Evolutionary conservation across 1,284 basidiomycete species (phyloP).

Genomic region (Tremellales sp.): DNA sequence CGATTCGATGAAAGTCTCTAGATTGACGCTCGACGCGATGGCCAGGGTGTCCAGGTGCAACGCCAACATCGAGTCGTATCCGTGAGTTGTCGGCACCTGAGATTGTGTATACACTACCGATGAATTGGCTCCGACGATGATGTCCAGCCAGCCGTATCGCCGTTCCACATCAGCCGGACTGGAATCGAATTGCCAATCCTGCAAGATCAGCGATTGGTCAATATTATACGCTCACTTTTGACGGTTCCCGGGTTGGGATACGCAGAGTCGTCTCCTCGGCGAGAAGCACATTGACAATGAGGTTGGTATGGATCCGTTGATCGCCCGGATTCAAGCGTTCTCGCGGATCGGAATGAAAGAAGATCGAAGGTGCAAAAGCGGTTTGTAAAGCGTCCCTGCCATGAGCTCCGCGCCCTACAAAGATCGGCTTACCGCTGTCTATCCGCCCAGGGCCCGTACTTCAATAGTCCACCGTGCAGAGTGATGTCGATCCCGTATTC

Average conservation of each 20-base stretch:
- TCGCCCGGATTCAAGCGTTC: constrained; percentile 66
- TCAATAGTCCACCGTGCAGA: constrained; percentile 65
- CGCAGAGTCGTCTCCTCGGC: constrained; percentile 69
- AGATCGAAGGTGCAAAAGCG: constrained; percentile 74
- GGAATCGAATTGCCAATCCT: constrained; percentile 36
- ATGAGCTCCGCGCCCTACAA: background rate
- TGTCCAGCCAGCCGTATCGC: constrained; percentile 63
- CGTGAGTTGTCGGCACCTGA: constrained; percentile 65
- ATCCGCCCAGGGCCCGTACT: constrained; percentile 93
- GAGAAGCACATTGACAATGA: constrained; percentile 75
- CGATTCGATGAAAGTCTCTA: constrained; percentile 69
- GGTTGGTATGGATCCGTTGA: constrained; percentile 68
- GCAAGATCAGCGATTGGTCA: constrained; percentile 1
- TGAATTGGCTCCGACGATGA: constrained; percentile 72
- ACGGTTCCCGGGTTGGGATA: constrained; percentile 76
- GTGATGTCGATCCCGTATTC: constrained; percentile 88
- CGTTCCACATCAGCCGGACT: constrained; percentile 49
- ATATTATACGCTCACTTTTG: constrained; percentile 28
- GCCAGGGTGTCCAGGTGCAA: constrained; percentile 75
- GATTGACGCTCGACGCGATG: constrained; percentile 78
- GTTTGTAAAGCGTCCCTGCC: constrained; percentile 68
- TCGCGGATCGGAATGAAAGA: constrained; percentile 60
- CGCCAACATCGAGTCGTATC: constrained; percentile 73
- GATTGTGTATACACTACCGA: constrained; percentile 77
- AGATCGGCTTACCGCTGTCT: constrained; percentile 66